Conservation (phyloP, 805 yeast genomes). For the Saccharomycopsis fibuligera region DNA sequence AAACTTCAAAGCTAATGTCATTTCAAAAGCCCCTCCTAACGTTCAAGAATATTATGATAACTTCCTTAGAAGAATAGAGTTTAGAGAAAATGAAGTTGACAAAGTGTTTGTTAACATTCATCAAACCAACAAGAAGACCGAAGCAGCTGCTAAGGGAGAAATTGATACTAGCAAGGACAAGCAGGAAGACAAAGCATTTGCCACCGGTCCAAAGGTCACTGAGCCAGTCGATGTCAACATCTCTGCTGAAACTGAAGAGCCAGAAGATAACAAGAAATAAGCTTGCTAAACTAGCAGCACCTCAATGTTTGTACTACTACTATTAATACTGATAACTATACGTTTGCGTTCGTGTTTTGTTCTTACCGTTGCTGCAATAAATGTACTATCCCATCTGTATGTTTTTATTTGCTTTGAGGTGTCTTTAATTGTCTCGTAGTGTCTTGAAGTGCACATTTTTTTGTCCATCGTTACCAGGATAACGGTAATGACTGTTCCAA, state of each 20-base stretch:
- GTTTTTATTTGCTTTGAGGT: not conserved
- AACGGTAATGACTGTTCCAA: too few species aligned
- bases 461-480: too few species aligned
- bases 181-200: conserved; percentile 12
- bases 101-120: conserved; percentile 6
- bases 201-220: conserved; percentile 5
- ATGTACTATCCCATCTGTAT: not conserved
- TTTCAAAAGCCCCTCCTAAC: conserved; percentile 12
- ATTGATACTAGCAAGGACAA: conserved; percentile 6
- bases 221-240: conserved; percentile 12
- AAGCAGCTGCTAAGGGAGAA: conserved; percentile 2
- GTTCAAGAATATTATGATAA: conserved; percentile 11
- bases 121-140: conserved; percentile 1
- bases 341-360: not conserved
- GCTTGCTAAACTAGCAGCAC: too few species aligned
- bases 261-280: conserved; percentile 2
- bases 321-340: not conserved
- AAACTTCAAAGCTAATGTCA: conserved; percentile 14
- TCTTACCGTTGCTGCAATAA: not conserved
- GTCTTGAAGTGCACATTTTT: too few species aligned
- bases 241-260: conserved; percentile 12
- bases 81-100: conserved; percentile 12
- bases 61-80: conserved; percentile 11
- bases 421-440: not conserved
- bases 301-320: not conserved